Evolutionary conservation across 192 early-diverging fungal genomes (phyloP), one percentile per base, ranked within the genome.

Genomic region (Linnemannia schmuckeri): DNA sequence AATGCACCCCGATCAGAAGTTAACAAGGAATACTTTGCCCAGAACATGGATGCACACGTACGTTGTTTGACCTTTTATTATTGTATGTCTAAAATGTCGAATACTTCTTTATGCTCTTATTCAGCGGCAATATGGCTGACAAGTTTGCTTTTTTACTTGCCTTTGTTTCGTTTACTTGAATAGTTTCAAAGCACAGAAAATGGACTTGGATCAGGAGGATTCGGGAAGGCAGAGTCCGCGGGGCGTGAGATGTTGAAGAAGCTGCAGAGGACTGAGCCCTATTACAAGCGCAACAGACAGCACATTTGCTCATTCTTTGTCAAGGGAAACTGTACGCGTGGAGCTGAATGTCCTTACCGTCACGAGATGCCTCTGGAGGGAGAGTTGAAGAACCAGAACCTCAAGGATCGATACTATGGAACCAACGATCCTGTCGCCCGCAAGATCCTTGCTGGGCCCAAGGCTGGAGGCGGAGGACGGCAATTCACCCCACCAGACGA

Each of bases 261-360:
- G 74, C 82, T 99, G 81, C 93, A 97, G 17, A 93, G 98, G 79
- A 95, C 89, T 41, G 97, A 96, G 54, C 98, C 97, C 7, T 97
- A 97, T 82, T 97, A 97, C 79, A 95, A 97, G 88, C 94, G 98
- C 46, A 98, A 98, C 86, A 83, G 95, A 49, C 91, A 96, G 9
- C 97, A 97, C 72, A 94, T 99, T 46, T 99, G 99, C 88, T 97
- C 98, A 10, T 99, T 99, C 83, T 99, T 94, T 91, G 96, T 97
- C 61, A 96, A 96, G 73, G 99, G 97, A 71, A 93, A 96, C 74
- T 99, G 99, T 87, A 99, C 94, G 33, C 94, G 99, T 42, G 99
- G 98, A 52, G 95, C 94, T 52, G 96, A 96, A 80, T 99, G 99
- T 82, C 98, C 99, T 18, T 99, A 97, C 88, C 91, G 96, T n/a